phyloP scores from a whole-genome alignment of 2,329 filamentous ascomycete species.

The Trichoderma endophyticum region DNA sequence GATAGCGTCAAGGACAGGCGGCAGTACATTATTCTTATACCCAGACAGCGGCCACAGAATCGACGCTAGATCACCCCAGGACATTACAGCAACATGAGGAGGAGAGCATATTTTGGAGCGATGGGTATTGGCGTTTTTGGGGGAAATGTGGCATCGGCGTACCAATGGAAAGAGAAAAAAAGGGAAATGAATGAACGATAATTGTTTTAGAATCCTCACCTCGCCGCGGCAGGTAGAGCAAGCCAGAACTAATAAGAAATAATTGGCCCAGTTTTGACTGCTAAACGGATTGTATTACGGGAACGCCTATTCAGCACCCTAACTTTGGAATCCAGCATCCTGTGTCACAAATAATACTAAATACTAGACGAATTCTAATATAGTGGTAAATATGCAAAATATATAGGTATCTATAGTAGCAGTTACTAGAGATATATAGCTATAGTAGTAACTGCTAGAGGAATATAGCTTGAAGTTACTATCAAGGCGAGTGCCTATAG shows the following conservation, averaged over 20 bases:
- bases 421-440: no score
- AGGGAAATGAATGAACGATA: not conserved
- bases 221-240: not conserved
- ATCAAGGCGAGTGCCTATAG: not conserved
- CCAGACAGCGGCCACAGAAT: not conserved
- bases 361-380: no score
- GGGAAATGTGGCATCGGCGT: not conserved
- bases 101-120: not conserved
- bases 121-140: conserved; percentile 15
- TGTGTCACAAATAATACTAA: no score
- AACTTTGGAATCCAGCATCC: not conserved
- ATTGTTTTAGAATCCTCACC: not conserved
- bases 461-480: no score
- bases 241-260: not conserved
- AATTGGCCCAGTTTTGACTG: not conserved
- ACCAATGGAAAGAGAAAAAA: not conserved
- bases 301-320: not conserved
- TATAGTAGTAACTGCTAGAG: no score
- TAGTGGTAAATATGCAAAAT: no score
- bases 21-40: not conserved
- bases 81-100: not conserved
- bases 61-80: not conserved
- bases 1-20: not conserved
- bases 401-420: no score
- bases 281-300: not conserved